Conservation (phyloP, 2,329 filamentous ascomycete genomes). For the Pseudogymnoascus sp. region DNA sequence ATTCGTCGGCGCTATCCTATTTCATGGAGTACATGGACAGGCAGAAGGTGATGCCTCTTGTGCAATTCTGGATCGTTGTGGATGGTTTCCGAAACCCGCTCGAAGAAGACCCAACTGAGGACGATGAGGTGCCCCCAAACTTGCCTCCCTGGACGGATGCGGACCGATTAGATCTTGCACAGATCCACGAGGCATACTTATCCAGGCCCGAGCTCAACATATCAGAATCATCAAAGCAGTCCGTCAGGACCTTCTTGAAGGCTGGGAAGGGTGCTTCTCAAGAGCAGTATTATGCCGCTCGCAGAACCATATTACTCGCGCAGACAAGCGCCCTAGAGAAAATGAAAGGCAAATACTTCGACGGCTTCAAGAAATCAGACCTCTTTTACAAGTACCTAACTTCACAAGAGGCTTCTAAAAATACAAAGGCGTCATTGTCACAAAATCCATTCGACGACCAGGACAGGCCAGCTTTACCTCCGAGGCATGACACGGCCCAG, state of each 20-base stretch:
- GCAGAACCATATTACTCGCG: conserved; percentile 70
- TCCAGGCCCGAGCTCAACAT: conserved; percentile 75
- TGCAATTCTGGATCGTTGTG: conserved; percentile 98
- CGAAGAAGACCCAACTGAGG: conserved; percentile 75
- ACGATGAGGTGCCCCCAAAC: conserved; percentile 47
- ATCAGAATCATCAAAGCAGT: conserved; percentile 57
- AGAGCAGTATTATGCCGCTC: conserved; percentile 74
- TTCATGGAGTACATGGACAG: conserved; percentile 99
- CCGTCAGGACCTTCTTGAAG: conserved; percentile 70
- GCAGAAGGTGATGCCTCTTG: conserved; percentile 73
- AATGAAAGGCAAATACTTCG: conserved; percentile 74
- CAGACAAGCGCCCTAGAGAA: conserved; percentile 79
- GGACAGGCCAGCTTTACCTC: conserved; percentile 17
- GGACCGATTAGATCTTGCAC: conserved; percentile 78
- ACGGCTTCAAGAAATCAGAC: conserved; percentile 84
- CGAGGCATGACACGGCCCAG: conserved; percentile 23
- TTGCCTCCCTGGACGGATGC: conserved; percentile 70
- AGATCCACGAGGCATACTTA: conserved; percentile 87
- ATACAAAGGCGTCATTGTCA: conserved; percentile 1
- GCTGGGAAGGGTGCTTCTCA: conserved; percentile 70
- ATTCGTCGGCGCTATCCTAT: conserved; percentile 85
- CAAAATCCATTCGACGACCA: conserved; percentile 8
- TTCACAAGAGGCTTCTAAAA: conserved; percentile 63
- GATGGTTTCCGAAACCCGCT: conserved; percentile 92
- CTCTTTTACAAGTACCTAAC: conserved; percentile 94